Evolutionary conservation across 1,284 basidiomycete species (phyloP).

Genomic region (Microbotryomycetes sp.): DNA sequence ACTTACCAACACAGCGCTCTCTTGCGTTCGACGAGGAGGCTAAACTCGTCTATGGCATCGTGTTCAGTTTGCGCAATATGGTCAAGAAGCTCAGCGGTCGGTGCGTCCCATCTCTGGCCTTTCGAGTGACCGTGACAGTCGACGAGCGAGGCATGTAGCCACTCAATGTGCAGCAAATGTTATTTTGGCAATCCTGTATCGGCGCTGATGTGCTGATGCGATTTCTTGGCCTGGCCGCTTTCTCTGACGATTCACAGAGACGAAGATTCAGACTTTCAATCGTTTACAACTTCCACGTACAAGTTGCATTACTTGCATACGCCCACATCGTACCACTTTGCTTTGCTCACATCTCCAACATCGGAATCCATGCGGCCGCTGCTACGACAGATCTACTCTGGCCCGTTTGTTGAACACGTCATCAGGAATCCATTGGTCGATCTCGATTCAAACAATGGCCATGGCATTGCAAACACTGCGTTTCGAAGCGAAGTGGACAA

Average conservation of each 20-base stretch:
- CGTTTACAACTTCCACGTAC: slow-evolving; percentile 86
- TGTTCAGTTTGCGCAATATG: slow-evolving; percentile 89
- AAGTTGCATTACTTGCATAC: slow-evolving; percentile 92
- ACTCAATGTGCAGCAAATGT: too few species aligned
- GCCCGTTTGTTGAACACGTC: slow-evolving; percentile 88
- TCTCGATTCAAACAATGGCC: slow-evolving; percentile 29
- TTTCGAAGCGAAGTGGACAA: background rate
- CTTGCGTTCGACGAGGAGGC: slow-evolving; percentile 94
- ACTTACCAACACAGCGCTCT: slow-evolving; percentile 38
- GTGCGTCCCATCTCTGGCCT: background rate
- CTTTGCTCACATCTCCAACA: slow-evolving; percentile 63
- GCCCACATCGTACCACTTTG: slow-evolving; percentile 85
- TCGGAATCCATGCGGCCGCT: slow-evolving; percentile 59
- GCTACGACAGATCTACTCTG: slow-evolving; percentile 78
- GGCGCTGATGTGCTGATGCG: too few species aligned
- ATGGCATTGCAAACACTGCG: background rate
- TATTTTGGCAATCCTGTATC: too few species aligned
- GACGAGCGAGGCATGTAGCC: too few species aligned
- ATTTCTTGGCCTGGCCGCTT: too few species aligned
- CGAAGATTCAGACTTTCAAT: slow-evolving; percentile 61
- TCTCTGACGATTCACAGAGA: too few species aligned
- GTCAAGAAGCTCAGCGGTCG: slow-evolving; percentile 64
- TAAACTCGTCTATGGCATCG: slow-evolving; percentile 93
- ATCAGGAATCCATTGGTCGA: slow-evolving; percentile 80
- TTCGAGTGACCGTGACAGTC: too few species aligned